Percentiles rank a stretch among this genome's conserved stretches.
phyloP scores from a whole-genome alignment of 768 basidiomycete species.

The Pisolithus tinctorius region DNA sequence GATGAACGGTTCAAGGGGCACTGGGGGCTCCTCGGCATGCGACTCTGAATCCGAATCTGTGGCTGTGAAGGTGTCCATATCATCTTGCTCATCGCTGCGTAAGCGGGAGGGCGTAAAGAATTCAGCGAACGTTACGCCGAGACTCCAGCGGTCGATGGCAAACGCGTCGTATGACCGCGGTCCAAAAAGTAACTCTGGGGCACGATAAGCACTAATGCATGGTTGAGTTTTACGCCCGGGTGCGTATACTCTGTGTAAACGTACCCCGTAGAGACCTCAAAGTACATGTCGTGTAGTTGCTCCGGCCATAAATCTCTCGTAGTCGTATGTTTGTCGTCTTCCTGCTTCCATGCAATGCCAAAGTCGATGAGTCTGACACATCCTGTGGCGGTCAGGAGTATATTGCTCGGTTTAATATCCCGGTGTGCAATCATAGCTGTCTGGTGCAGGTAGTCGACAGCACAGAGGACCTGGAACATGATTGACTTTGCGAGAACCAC shows the following conservation, averaged over 20 bases:
- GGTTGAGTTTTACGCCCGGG: not conserved
- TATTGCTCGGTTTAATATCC: slow-evolving; percentile 81
- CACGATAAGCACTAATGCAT: slow-evolving; percentile 64
- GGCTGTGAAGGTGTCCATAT: slow-evolving; percentile 24
- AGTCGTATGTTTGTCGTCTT: slow-evolving; percentile 23
- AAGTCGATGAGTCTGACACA: slow-evolving; percentile 78
- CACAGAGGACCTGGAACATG: slow-evolving; percentile 59
- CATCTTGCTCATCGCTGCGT: slow-evolving; percentile 28
- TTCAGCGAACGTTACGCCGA: slow-evolving; percentile 69
- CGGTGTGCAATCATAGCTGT: slow-evolving; percentile 63
- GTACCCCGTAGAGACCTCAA: slow-evolving; percentile 84
- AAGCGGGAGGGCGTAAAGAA: slow-evolving; percentile 68
- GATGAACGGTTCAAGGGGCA: slow-evolving; percentile 24
- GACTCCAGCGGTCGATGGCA: slow-evolving; percentile 77
- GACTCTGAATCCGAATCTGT: slow-evolving; percentile 21
- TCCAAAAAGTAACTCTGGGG: slow-evolving; percentile 86
- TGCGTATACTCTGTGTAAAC: slow-evolving; percentile 13
- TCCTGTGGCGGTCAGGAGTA: slow-evolving; percentile 59
- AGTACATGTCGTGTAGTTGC: slow-evolving; percentile 52
- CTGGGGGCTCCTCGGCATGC: slow-evolving; percentile 18
- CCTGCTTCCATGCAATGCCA: slow-evolving; percentile 51
- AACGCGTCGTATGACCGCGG: slow-evolving; percentile 59
- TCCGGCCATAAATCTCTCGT: slow-evolving; percentile 61
- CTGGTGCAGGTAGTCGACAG: slow-evolving; percentile 63
- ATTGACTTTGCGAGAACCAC: slow-evolving; percentile 49